Evolutionary conservation across 2,329 filamentous ascomycete genomes (phyloP), one percentile per base, ranked within the genome.

Genomic region (Cordyceps tenuipes): DNA sequence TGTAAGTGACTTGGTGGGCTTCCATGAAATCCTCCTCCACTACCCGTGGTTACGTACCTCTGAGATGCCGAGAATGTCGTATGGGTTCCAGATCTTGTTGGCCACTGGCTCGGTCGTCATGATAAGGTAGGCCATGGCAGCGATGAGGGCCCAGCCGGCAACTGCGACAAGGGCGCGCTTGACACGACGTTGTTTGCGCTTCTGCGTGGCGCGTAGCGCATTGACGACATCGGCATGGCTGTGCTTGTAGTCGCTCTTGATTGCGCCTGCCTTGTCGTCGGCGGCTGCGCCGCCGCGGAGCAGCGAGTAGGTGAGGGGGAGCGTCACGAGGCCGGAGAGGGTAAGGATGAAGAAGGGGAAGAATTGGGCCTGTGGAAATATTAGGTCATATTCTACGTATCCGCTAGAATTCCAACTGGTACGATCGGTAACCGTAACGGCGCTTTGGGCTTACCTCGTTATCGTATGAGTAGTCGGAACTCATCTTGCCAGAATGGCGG

Each of bases 321-420:
- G 77, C 39, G 94, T 97, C 75, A 97, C 83, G 66, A 99, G 85
- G 70, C 87, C 86, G 64, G 88, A 86, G 69, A 97, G 82, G 48
- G 92, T 97, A 72, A 97, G 86, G 76, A 97, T 88, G 80, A 99
- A 99, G 83, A 96, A 96, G 67, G 95, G 94, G 81, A 97, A 99
- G 80, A 97, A 97, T 83, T 97, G 90, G 68, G 91, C 92, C 84
- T 94, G 62, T 41, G 21, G 36, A 60, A 43, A 53, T n/a, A 29
- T 50, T 23, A 56, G 53, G 41, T 55, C 31, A 31, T 26, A 17
- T 36, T 15, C n/a, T 43, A 34, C 29, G 17, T 46, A 19, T 7
- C 9, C n/a, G 6, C 12, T 10, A 13, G 34, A 13, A 36, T 10
- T 10, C 9, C 34, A 36, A 36, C 34, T 36, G 7, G 34, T 36